A percentile compares a stretch with the other conserved stretches of the same genome.
Conservation (phyloP, 2,329 filamentous ascomycete genomes). For the Fusarium azukiicola region DNA sequence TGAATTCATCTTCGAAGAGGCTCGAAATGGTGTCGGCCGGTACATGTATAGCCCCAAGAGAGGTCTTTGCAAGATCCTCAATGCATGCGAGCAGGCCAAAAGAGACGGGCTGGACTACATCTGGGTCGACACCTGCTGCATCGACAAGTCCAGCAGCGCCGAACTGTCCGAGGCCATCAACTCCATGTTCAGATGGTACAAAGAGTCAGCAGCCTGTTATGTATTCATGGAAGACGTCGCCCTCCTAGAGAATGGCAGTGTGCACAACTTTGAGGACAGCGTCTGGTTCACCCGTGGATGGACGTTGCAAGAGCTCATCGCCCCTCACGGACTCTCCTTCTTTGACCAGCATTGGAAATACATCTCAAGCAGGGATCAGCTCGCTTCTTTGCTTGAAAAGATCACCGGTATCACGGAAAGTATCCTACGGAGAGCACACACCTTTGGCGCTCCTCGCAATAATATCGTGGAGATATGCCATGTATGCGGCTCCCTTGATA, state of each 20-base stretch:
- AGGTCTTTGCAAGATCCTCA: not conserved
- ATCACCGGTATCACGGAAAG: not conserved
- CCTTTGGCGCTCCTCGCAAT: not conserved
- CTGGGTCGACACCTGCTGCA: conserved; percentile 14
- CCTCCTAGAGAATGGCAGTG: not conserved
- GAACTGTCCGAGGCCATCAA: conserved; percentile 1
- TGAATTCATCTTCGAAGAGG: not conserved
- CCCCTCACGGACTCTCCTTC: not conserved
- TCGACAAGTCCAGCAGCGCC: conserved; percentile 15
- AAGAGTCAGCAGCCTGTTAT: not conserved
- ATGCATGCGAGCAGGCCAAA: not conserved
- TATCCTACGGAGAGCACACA: not conserved
- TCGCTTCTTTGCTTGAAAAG: not conserved
- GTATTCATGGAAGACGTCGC: not conserved
- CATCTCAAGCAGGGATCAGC: not conserved
- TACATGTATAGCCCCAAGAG: not conserved
- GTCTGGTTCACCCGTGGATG: conserved; percentile 1
- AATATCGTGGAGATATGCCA: not conserved
- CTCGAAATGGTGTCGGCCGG: not conserved
- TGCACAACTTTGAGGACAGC: not conserved
- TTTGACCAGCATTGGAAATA: not conserved
- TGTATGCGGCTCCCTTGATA: not conserved
- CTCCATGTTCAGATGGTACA: conserved; percentile 14
- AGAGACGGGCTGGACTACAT: not conserved
- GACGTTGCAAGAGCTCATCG: conserved; percentile 9